Evolutionary conservation across 208 protist genomes (phyloP), one percentile per base, ranked within the genome.

Genomic region (Strigomonas oncopelti): DNA sequence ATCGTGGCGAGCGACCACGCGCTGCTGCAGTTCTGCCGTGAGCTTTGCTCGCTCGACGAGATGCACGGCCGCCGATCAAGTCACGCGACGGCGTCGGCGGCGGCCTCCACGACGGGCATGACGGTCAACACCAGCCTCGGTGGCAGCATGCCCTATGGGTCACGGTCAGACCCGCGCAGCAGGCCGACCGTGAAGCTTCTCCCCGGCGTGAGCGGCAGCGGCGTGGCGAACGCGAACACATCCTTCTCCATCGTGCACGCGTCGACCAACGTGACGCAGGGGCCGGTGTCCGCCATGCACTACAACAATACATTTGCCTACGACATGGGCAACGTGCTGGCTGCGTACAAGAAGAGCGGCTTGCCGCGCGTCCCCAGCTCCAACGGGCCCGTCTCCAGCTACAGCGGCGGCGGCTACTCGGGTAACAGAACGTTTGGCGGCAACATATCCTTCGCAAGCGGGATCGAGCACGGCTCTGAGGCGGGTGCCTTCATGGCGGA

Each of bases 1-100:
- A n/a, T 72, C 24, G 27, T 66, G 0, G 46, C 32, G 18, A 22
- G 48, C 14, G 67, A 72, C 46, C 25, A 38, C 55, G 27, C 55
- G 14, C 25, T 38, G 29, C 24, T 38, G 4, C 55, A 38, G 22
- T 24, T 59, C 55, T 32, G 16, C 28, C 55, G 18, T 1, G 55
- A 59, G 18, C 16, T 59, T 5, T 59, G 55, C 29, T 38, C 29
- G 8, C 55, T 59, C 8, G 55, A 59, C 16, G 16, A 59, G 42
- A 48, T 48, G 42, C 42, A 48, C 42, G 16, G 42, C 42, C 42
- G 42, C 16, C 1, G 7, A 22, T 22, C 51, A 2, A 28, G 2
- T 22, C 1, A 52, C 46, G 20, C 51, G 14, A 55, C 3, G 9
- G 22, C 24, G 51, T 29, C 11, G 5, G 7, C 46, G 9, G 46